Evolutionary conservation across 768 basidiomycete genomes (phyloP).

Genomic region (Lactifluus rugatus): DNA sequence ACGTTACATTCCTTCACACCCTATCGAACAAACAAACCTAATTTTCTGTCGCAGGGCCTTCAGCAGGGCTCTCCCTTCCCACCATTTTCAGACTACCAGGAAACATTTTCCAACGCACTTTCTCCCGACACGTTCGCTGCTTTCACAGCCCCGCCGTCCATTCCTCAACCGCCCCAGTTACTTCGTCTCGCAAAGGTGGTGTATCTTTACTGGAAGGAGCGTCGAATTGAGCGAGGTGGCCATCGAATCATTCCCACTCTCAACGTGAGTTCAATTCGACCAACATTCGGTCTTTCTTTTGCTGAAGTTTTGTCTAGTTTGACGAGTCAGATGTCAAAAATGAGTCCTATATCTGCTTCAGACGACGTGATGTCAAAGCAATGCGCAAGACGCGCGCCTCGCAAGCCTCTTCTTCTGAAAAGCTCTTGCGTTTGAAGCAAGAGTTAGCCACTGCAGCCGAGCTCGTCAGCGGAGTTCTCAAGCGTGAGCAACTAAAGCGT

Average conservation of each 20-base stretch:
- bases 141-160: constrained; percentile 55
- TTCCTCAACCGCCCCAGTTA: constrained; percentile 55
- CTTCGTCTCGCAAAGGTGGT: constrained; percentile 59
- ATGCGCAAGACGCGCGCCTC: constrained; percentile 90
- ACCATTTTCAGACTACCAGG: constrained; percentile 63
- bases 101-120: constrained; percentile 51
- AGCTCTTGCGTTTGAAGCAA: constrained; percentile 66
- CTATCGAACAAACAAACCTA: background rate
- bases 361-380: constrained; percentile 88
- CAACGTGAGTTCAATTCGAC: constrained; percentile 57
- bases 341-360: constrained; percentile 96
- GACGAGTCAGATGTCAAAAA: constrained; percentile 86
- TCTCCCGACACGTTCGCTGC: constrained; percentile 57
- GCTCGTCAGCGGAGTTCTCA: constrained; percentile 56
- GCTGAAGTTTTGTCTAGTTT: constrained; percentile 35
- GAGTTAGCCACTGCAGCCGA: constrained; percentile 69
- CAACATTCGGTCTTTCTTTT: background rate
- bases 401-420: constrained; percentile 83
- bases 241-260: constrained; percentile 79
- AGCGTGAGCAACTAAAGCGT: constrained; percentile 70
- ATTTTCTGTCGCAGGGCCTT: constrained; percentile 36
- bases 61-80: constrained; percentile 63
- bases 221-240: constrained; percentile 70
- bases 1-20: constrained; percentile 27
- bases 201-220: constrained; percentile 86